Percentiles rank a stretch among this genome's conserved stretches.
These are phyloP conservation scores for Neurospora sp. DNA, from an alignment of 495 filamentous ascomycete genomes.

Conservation along the genomic window DNA sequence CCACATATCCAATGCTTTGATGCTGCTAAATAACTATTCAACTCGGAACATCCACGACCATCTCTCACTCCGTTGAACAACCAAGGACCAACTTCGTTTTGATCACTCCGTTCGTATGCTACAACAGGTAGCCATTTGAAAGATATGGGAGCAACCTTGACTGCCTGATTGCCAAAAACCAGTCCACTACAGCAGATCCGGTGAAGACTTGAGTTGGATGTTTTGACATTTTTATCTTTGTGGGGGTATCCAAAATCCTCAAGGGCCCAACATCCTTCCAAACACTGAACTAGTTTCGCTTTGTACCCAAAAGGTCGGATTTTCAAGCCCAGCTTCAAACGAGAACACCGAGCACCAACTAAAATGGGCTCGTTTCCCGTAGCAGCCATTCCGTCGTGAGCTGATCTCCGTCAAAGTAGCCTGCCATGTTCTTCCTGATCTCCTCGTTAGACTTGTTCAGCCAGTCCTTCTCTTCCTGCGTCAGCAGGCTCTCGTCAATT, in stretches of 20 bases:
- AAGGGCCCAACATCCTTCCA: background rate
- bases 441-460: conserved; percentile 78
- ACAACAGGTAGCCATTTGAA: too few species aligned
- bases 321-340: background rate
- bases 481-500: conserved; percentile 66
- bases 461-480: conserved; percentile 71
- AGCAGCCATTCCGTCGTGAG: conserved; percentile 69
- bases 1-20: background rate
- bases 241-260: background rate
- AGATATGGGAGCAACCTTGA: too few species aligned
- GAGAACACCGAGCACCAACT: background rate
- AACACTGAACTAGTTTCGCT: background rate
- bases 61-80: too few species aligned
- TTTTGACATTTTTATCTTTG: background rate
- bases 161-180: too few species aligned
- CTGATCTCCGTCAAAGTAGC: conserved; percentile 65
- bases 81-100: too few species aligned
- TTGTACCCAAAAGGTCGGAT: background rate
- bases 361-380: conserved; percentile 63
- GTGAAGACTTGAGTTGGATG: background rate
- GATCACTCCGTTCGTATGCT: too few species aligned
- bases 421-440: conserved; percentile 71
- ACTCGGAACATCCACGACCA: too few species aligned
- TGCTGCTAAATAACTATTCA: too few species aligned
- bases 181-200: background rate